phyloP scores from a whole-genome alignment of 1,139 yeast genomes.

The Hyphopichia wangnamkhiaoensis region DNA sequence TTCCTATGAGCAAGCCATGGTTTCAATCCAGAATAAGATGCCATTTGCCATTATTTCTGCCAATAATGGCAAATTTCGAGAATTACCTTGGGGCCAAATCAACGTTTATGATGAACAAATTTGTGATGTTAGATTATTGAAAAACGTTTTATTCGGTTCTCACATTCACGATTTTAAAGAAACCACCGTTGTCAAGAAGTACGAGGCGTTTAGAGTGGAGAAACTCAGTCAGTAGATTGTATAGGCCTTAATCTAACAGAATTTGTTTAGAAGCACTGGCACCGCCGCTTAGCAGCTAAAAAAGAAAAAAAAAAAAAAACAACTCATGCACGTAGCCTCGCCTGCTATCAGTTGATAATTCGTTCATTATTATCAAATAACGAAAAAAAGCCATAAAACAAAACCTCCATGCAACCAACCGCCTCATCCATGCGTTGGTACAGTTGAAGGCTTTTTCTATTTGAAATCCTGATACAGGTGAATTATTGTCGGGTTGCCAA shows the following conservation, averaged over 20 bases:
- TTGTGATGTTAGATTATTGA: conserved; percentile 59
- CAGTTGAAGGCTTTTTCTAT: no score
- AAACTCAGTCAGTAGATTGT: background rate
- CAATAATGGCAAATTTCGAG: conserved; percentile 12
- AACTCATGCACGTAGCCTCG: background rate
- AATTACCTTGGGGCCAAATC: conserved; percentile 17
- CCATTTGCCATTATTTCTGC: conserved; percentile 26
- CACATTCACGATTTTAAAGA: conserved; percentile 71
- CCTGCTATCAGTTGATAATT: background rate
- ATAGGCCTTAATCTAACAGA: background rate
- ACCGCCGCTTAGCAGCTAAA: no score
- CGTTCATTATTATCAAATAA: no score
- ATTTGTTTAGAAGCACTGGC: no score
- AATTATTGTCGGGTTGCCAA: no score
- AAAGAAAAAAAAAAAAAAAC: background rate
- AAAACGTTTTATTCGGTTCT: conserved; percentile 61
- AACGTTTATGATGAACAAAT: conserved; percentile 48
- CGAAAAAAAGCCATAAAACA: no score
- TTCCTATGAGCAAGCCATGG: background rate
- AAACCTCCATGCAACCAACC: no score
- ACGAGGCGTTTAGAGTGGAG: conserved; percentile 35
- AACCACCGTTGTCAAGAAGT: conserved; percentile 56
- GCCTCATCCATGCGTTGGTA: no score
- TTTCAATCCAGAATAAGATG: conserved; percentile 13
- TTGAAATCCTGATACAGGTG: no score